Percentiles rank a stretch among this genome's conserved stretches.
phyloP scores from a whole-genome alignment of 306 rosid species.

The Sophora flavescens region DNA sequence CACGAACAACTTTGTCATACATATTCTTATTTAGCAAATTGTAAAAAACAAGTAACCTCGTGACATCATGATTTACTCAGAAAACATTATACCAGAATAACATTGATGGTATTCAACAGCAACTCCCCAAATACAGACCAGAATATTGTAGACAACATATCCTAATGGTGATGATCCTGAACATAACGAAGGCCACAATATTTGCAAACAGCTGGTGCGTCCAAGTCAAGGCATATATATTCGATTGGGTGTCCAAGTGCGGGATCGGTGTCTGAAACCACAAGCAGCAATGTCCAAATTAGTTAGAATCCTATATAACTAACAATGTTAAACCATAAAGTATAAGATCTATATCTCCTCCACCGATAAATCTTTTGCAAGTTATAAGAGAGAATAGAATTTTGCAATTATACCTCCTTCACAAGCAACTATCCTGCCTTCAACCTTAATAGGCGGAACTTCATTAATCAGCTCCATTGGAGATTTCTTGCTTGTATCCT shows the following conservation, averaged over 20 bases:
- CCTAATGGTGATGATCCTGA: slow-evolving; percentile 88
- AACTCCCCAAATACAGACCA: slow-evolving; percentile 41
- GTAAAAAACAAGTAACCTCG: slow-evolving; percentile 43
- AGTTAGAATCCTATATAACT: slow-evolving; percentile 30
- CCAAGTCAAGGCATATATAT: slow-evolving; percentile 83
- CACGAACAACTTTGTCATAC: slow-evolving; percentile 47
- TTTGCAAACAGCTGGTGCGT: slow-evolving; percentile 89
- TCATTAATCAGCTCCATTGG: slow-evolving; percentile 98
- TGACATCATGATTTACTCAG: slow-evolving; percentile 45
- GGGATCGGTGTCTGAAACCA: slow-evolving; percentile 71
- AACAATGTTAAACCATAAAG: slow-evolving; percentile 7
- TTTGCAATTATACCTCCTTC: slow-evolving; percentile 78
- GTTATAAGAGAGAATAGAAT: neutral
- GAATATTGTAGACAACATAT: slow-evolving; percentile 29
- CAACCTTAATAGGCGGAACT: slow-evolving; percentile 94
- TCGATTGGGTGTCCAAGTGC: slow-evolving; percentile 98
- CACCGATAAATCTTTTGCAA: neutral
- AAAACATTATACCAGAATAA: slow-evolving; percentile 36
- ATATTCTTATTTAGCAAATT: slow-evolving; percentile 59
- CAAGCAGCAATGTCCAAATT: slow-evolving; percentile 38
- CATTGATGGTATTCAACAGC: slow-evolving; percentile 41
- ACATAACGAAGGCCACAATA: slow-evolving; percentile 85
- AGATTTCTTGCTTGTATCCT: slow-evolving; percentile 93
- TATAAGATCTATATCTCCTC: neutral
- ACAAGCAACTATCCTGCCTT: slow-evolving; percentile 94